A percentile compares a stretch with the other conserved stretches of the same genome.
Conservation (phyloP, 2,329 filamentous ascomycete species). For the Colletotrichum musicola region DNA sequence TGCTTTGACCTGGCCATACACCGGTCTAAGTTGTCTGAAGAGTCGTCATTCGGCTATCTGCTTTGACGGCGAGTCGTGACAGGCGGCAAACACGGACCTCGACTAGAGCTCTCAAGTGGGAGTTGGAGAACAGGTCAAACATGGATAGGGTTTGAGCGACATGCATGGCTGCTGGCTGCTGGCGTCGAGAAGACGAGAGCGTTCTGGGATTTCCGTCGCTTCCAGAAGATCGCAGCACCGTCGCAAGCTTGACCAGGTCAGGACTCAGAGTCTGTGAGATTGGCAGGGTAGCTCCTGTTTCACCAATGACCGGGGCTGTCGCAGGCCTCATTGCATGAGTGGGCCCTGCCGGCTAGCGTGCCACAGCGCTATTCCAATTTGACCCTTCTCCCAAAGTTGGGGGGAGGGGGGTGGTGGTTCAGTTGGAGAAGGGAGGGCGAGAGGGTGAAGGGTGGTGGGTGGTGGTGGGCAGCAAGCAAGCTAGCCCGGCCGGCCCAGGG, state of each 20-base stretch:
- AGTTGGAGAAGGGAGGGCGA: conserved; percentile 29
- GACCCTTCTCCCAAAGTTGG: conserved; percentile 18
- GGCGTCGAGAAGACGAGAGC: conserved; percentile 25
- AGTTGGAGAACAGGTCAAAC: conserved; percentile 29
- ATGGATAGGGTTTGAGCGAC: conserved; percentile 38
- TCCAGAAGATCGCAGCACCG: conserved; percentile 57
- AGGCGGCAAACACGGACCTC: conserved; percentile 36
- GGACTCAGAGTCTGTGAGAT: conserved; percentile 57
- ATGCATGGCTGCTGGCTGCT: conserved; percentile 15
- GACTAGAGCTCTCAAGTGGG: conserved; percentile 31
- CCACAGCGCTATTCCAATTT: conserved; percentile 32
- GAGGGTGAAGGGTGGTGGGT: conserved; percentile 8
- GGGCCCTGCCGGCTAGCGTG: conserved; percentile 13
- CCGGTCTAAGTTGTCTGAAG: conserved; percentile 21
- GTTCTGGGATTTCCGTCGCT: conserved; percentile 49
- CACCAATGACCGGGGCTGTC: conserved; percentile 59
- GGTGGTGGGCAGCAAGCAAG: conserved; percentile 25
- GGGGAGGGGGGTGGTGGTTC: conserved; percentile 19
- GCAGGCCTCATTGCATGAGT: conserved; percentile 43
- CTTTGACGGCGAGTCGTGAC: conserved; percentile 38
- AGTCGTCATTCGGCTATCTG: conserved; percentile 31
- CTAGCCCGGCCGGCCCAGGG: conserved; percentile 9
- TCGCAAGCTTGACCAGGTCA: conserved; percentile 60
- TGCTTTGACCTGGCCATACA: conserved; percentile 28
- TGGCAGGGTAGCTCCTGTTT: conserved; percentile 66